These are phyloP conservation scores for Colletotrichum siamense DNA, from an alignment of 2,329 filamentous ascomycete species.

Conservation along the genomic window DNA sequence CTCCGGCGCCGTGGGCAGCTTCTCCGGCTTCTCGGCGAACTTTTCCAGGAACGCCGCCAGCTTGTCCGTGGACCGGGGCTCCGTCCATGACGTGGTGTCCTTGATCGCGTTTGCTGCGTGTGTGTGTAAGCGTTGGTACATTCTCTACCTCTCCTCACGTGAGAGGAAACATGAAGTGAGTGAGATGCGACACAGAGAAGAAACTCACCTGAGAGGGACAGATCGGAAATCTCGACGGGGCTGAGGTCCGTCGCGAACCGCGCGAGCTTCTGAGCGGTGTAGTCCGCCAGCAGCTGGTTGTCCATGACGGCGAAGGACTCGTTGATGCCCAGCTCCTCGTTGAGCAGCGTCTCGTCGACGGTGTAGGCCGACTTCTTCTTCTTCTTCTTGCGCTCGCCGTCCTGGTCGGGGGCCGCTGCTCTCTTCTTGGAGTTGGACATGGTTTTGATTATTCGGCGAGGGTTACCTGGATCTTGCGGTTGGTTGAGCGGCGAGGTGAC, in stretches of 20 bases:
- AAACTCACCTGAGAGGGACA: constrained; percentile 75
- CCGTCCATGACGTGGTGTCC: constrained; percentile 79
- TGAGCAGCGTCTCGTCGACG: constrained; percentile 60
- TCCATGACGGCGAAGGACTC: constrained; percentile 84
- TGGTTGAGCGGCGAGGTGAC: background rate
- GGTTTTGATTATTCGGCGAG: background rate
- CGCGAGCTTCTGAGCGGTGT: constrained; percentile 79
- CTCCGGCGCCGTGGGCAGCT: constrained; percentile 69
- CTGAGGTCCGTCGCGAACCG: constrained; percentile 83
- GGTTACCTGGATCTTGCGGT: background rate
- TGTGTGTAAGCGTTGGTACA: background rate
- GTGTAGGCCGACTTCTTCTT: constrained; percentile 62
- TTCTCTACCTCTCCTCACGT: background rate
- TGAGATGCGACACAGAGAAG: background rate
- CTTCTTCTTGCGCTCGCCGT: constrained; percentile 46
- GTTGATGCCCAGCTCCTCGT: constrained; percentile 79
- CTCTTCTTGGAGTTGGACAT: constrained; percentile 60
- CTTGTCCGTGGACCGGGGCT: constrained; percentile 71
- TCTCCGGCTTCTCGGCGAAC: constrained; percentile 62
- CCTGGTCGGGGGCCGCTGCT: constrained; percentile 52
- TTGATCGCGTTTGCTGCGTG: constrained; percentile 71
- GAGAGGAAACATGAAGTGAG: background rate
- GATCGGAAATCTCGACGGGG: constrained; percentile 81
- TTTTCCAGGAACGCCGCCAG: constrained; percentile 80
- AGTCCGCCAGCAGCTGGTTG: constrained; percentile 80